These are phyloP conservation scores for Suillus bovinus DNA, from an alignment of 768 basidiomycete genomes.

Conservation along the genomic window DNA sequence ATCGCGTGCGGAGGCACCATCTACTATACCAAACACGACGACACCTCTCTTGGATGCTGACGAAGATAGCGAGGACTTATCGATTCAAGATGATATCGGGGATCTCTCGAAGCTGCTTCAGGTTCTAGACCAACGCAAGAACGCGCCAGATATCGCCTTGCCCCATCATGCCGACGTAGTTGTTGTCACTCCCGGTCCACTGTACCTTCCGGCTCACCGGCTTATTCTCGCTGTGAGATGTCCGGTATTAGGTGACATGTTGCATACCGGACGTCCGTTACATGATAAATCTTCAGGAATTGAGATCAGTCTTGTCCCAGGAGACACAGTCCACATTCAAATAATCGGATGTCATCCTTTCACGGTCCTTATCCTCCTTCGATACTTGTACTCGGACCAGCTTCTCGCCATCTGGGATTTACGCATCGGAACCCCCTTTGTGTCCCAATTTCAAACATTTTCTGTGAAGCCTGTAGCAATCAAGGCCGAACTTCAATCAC, in stretches of 20 bases:
- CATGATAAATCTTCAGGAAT: constrained; percentile 32
- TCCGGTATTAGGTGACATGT: constrained; percentile 40
- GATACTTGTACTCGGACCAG: constrained; percentile 89
- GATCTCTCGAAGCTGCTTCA: constrained; percentile 29
- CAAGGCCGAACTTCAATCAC: constrained; percentile 58
- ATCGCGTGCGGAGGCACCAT: not conserved
- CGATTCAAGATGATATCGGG: constrained; percentile 36
- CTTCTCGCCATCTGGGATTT: constrained; percentile 84
- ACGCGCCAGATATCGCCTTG: constrained; percentile 14
- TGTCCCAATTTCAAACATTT: constrained; percentile 37
- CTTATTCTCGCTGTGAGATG: constrained; percentile 67
- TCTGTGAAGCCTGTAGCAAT: constrained; percentile 48
- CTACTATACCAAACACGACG: not conserved
- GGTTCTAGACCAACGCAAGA: constrained; percentile 8
- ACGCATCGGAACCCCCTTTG: constrained; percentile 52
- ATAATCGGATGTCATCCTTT: constrained; percentile 63
- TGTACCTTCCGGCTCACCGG: constrained; percentile 61
- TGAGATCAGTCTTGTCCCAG: constrained; percentile 26
- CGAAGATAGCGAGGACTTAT: constrained; percentile 42
- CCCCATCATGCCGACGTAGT: constrained; percentile 65
- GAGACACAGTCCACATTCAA: constrained; percentile 29
- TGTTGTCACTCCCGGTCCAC: constrained; percentile 45
- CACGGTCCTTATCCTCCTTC: constrained; percentile 70
- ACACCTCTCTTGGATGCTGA: constrained; percentile 18
- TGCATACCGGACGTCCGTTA: constrained; percentile 36